phyloP scores from a whole-genome alignment of 2,329 filamentous ascomycete species.

The Talaromyces sp. region DNA sequence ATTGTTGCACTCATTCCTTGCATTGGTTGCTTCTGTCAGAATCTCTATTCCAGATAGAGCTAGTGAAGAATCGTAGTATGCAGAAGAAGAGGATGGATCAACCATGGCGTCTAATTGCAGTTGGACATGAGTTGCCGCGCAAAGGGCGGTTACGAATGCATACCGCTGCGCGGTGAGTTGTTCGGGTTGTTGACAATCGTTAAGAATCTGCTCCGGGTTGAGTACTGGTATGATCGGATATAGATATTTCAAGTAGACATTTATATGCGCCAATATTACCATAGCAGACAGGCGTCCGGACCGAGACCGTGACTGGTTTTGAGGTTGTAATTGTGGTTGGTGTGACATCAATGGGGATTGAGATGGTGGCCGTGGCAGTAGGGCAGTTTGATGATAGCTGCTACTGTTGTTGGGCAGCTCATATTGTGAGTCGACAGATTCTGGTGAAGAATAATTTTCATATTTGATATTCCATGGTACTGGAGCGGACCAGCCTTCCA shows the following conservation, averaged over 20 bases:
- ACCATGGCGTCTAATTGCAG: conserved; percentile 39
- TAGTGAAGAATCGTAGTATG: conserved; percentile 56
- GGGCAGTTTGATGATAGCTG: conserved; percentile 3
- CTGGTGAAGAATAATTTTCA: conserved; percentile 37
- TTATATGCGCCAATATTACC: conserved; percentile 40
- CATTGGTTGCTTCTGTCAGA: conserved; percentile 60
- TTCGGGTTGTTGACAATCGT: conserved; percentile 55
- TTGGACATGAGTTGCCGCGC: conserved; percentile 48
- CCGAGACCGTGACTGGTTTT: conserved; percentile 20
- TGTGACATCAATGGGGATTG: neutral
- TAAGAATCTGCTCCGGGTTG: conserved; percentile 35
- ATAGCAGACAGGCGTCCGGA: conserved; percentile 33
- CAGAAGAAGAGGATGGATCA: conserved; percentile 32
- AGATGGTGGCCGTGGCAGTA: neutral
- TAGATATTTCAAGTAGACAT: conserved; percentile 44
- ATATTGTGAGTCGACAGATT: conserved; percentile 33
- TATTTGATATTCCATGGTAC: conserved; percentile 29
- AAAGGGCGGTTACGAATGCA: conserved; percentile 43
- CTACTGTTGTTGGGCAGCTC: conserved; percentile 26
- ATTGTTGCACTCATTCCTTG: conserved; percentile 44
- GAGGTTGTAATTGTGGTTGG: neutral
- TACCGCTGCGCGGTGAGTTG: conserved; percentile 40
- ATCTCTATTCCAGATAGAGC: conserved; percentile 65
- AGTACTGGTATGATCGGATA: conserved; percentile 48
- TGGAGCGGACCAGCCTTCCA: conserved; percentile 26